Evolutionary conservation across 352 stramenopile species (phyloP).

Genomic region (Globisporangium megalacanthum): DNA sequence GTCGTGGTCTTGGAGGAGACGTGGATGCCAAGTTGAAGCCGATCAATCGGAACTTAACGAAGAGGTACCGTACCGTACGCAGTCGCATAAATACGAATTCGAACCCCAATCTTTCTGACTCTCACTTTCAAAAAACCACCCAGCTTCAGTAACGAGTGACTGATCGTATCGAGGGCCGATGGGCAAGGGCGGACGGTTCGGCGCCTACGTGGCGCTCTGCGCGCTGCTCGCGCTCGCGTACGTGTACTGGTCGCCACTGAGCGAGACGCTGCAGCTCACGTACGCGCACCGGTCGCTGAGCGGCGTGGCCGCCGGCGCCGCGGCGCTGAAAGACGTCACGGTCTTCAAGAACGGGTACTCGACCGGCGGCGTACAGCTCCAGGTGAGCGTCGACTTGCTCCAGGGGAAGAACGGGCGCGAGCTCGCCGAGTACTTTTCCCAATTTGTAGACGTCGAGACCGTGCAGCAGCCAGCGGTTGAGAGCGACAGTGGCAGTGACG

Average conservation of each 20-base stretch:
- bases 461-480: slow-evolving; percentile 12
- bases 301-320: slow-evolving; percentile 20
- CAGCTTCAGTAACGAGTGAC: slow-evolving; percentile 10
- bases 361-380: slow-evolving; percentile 64
- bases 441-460: slow-evolving; percentile 72
- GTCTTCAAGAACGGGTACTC: slow-evolving; percentile 80
- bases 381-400: slow-evolving; percentile 55
- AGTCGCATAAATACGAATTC: too few relatives aligned
- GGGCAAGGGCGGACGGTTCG: slow-evolving; percentile 41
- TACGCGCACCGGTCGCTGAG: slow-evolving; percentile 49
- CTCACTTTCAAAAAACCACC: not conserved
- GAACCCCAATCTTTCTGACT: not conserved
- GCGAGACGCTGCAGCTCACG: slow-evolving; percentile 62
- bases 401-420: slow-evolving; percentile 39
- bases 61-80: too few relatives aligned
- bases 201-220: slow-evolving; percentile 33
- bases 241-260: slow-evolving; percentile 48
- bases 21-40: too few relatives aligned
- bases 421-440: slow-evolving; percentile 73
- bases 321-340: slow-evolving; percentile 56
- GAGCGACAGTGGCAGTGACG: not conserved
- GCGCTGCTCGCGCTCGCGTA: slow-evolving; percentile 37
- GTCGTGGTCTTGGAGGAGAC: too few relatives aligned
- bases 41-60: too few relatives aligned
- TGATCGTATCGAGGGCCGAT: slow-evolving; percentile 10